Evolutionary conservation across 192 early-diverging fungal genomes (phyloP), one percentile per base, ranked within the genome.

Genomic region (Chytriomyces sp.): DNA sequence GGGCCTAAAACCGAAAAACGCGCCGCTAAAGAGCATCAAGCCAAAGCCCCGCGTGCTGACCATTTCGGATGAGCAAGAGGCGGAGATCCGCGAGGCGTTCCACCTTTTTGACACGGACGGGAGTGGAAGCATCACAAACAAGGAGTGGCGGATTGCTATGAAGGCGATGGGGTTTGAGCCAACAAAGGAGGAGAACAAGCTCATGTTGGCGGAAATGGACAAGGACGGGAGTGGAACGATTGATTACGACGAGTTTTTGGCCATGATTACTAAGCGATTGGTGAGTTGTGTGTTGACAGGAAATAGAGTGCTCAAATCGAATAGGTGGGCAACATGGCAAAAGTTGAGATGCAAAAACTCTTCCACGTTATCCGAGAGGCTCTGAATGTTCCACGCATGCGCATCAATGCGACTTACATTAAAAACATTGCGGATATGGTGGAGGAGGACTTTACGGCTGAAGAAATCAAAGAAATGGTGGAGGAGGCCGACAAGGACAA

Each of bases 21-120:
- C 31, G 39, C 5, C 36, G 2, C 19, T 26, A 36, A 40, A 53
- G 37, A 58, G 63, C 4, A 31, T n/a, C 17, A 65, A 65, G 32
- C 60, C 60, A 39, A 74, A 66, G 36, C 73, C 28, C 10, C 28
- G 73, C 4, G 25, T 59, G 2, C 40, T 74, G 39, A 17, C 25
- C 4, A 19, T 74, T 8, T 57, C 84, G 6, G 49, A 64, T 36
- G 85, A 88, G 40, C 85, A 87, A 61, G 77, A 86, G 40, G 73
- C 87, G 39, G 89, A 90, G 59, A 85, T 88, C 65, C 58, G 78
- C 19, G 85, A 89, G 74, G 88, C 88, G 19, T 89, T 89, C 75
- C 83, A 90, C 39, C 68, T 90, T 69, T 90, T 90, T 64, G 89
- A 91, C 66, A 84, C 82, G n/a, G 86, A 89, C 49, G 89, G 85